Conservation (phyloP, 176 grass and related monocot genomes). For the Avena insularis region DNA sequence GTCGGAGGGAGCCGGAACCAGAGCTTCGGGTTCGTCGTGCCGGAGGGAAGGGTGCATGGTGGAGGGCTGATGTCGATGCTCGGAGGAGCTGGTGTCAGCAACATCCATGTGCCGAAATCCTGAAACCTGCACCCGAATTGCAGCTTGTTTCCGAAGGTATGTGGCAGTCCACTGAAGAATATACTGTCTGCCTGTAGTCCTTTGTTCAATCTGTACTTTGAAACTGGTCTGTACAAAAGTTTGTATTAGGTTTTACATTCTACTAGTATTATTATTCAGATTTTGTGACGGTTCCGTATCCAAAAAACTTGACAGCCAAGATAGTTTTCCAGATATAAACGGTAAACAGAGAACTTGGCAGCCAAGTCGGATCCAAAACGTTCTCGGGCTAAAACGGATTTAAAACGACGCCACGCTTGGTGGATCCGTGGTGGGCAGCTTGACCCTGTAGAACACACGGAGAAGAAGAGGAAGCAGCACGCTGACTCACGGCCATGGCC, state of each 20-base stretch:
- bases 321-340: too few relatives aligned
- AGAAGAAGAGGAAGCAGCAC: neutral
- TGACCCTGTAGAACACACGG: too few relatives aligned
- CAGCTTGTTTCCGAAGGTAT: neutral
- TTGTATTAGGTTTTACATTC: neutral
- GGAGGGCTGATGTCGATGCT: constrained; percentile 87
- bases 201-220: neutral
- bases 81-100: constrained; percentile 41
- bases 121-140: constrained; percentile 30
- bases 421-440: too few relatives aligned
- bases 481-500: neutral
- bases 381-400: neutral
- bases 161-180: neutral
- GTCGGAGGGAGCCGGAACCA: constrained; percentile 42
- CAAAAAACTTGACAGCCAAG: too few relatives aligned
- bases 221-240: neutral
- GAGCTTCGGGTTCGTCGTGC: constrained; percentile 56
- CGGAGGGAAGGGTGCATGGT: constrained; percentile 89
- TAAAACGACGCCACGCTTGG: neutral
- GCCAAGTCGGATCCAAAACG: neutral
- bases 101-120: constrained; percentile 39
- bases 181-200: neutral
- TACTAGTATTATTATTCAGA: too few relatives aligned
- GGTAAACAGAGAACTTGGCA: too few relatives aligned
- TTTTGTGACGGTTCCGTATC: too few relatives aligned